Conservation (phyloP, 2,329 filamentous ascomycete species). For the Alternaria infectoria region DNA sequence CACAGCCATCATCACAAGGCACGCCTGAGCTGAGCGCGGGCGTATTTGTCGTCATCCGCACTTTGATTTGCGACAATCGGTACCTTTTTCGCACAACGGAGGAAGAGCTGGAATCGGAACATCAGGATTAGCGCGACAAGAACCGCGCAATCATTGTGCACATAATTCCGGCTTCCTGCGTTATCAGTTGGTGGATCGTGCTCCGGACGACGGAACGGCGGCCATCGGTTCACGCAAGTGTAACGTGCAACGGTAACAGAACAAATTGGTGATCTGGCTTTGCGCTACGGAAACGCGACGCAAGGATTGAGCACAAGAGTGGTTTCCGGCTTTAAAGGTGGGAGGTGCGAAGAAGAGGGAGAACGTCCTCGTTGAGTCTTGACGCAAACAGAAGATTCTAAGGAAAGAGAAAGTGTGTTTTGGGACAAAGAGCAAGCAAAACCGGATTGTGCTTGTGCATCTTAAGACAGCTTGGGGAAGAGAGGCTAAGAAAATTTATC, state of each 20-base stretch:
- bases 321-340: not conserved
- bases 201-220: not conserved
- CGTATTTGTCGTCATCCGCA: not conserved
- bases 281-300: not conserved
- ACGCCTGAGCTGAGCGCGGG: not conserved
- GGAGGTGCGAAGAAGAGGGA: not conserved
- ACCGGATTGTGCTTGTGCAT: not conserved
- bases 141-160: not conserved
- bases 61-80: not conserved
- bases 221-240: slow-evolving; percentile 5
- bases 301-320: not conserved
- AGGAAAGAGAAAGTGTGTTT: not conserved
- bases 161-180: slow-evolving; percentile 2
- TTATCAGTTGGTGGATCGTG: slow-evolving; percentile 9
- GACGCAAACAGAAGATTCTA: not conserved
- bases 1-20: not conserved
- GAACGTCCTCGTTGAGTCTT: not conserved
- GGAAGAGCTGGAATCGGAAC: not conserved
- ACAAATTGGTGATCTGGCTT: not conserved
- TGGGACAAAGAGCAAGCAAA: not conserved
- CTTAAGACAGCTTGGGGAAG: not conserved
- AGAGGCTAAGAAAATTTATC: not conserved
- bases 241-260: slow-evolving; percentile 1
- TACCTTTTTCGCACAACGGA: not conserved
- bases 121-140: not conserved